Evolutionary conservation across 1,284 basidiomycete species (phyloP).

Genomic region (Malassezia globosa): DNA sequence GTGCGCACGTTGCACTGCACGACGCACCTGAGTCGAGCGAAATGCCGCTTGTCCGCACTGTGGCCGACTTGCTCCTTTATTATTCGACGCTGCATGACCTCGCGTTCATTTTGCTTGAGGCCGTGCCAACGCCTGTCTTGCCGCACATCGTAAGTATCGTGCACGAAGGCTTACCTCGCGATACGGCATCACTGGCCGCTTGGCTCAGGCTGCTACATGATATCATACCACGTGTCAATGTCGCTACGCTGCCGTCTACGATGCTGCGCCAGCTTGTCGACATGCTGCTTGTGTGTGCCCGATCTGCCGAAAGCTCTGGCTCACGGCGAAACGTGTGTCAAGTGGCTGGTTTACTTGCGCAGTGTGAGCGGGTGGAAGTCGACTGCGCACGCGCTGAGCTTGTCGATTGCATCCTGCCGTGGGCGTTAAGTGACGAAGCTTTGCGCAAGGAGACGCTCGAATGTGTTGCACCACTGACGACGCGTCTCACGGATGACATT

Average conservation of each 20-base stretch:
- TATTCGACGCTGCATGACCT: neutral
- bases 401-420: slow-evolving; percentile 5
- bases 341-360: neutral
- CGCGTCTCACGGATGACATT: neutral
- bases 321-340: neutral
- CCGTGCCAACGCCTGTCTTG: neutral
- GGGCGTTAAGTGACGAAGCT: neutral
- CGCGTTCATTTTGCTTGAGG: neutral
- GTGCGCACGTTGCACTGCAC: neutral
- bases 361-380: neutral
- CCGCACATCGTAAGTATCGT: neutral
- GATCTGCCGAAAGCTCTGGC: neutral
- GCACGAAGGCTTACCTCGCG: neutral
- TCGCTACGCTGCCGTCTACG: neutral
- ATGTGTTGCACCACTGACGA: neutral
- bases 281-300: neutral
- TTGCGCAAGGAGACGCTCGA: neutral
- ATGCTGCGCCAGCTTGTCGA: neutral
- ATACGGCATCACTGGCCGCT: neutral
- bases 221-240: neutral
- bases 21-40: neutral
- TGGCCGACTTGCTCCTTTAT: neutral
- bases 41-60: neutral
- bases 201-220: neutral
- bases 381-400: neutral